phyloP scores from a whole-genome alignment of 805 yeast species.

The Ogataea nonfermentans region DNA sequence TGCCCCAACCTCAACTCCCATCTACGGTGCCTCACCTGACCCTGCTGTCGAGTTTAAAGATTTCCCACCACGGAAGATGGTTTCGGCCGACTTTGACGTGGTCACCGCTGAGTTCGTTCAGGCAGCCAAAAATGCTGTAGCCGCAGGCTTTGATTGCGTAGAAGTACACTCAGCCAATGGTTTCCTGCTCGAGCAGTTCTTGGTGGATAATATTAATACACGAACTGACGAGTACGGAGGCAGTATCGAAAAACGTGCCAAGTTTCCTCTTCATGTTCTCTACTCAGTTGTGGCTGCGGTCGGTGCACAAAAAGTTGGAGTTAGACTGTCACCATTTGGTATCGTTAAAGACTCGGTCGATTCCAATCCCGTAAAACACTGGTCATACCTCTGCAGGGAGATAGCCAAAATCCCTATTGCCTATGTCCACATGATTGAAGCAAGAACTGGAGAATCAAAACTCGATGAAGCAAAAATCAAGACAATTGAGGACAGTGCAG shows the following conservation, averaged over 20 bases:
- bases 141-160: constrained; percentile 41
- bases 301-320: constrained; percentile 49
- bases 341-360: constrained; percentile 39
- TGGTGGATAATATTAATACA: constrained; percentile 35
- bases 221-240: constrained; percentile 44
- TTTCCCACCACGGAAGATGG: constrained; percentile 33
- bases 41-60: constrained; percentile 6
- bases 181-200: constrained; percentile 39
- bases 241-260: constrained; percentile 43
- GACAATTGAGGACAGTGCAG: constrained; percentile 11
- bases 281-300: constrained; percentile 49
- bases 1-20: constrained; percentile 41
- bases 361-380: constrained; percentile 35
- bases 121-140: constrained; percentile 43
- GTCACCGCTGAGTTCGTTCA: constrained; percentile 42
- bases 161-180: constrained; percentile 45
- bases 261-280: constrained; percentile 44
- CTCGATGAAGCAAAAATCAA: constrained; percentile 12
- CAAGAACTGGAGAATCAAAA: constrained; percentile 63
- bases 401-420: constrained; percentile 36
- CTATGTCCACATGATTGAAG: constrained; percentile 46
- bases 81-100: constrained; percentile 39
- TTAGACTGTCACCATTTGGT: constrained; percentile 50
- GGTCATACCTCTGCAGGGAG: constrained; percentile 37
- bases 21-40: constrained; percentile 25